These are phyloP conservation scores for Vitis vinifera DNA, from an alignment of 164 flowering plant genomes.

Conservation along the genomic window ASM3070453v1 NC_081812.1:20488001-20488500, in stretches of 20 bases:
- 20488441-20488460: slow-evolving; percentile 21
- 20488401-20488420: slow-evolving; percentile 32
- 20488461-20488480: slow-evolving; percentile 31
- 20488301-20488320: slow-evolving; percentile 33
- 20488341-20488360: slow-evolving; percentile 23
- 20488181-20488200: neutral
- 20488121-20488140: slow-evolving; percentile 31
- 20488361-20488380: slow-evolving; percentile 34
- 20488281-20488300: neutral
- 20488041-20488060: slow-evolving; percentile 17
- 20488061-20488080: slow-evolving; percentile 17
- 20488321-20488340: slow-evolving; percentile 6
- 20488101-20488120: slow-evolving; percentile 23
- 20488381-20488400: slow-evolving; percentile 27
- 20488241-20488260: too few species aligned
- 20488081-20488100: slow-evolving; percentile 23
- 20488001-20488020: neutral
- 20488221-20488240: too few species aligned
- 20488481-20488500: neutral
- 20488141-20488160: slow-evolving; percentile 29
- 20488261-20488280: neutral
- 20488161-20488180: slow-evolving; percentile 28
- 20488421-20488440: slow-evolving; percentile 26
- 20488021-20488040: neutral
- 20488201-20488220: neutral